Evolutionary conservation across 1,284 basidiomycete species (phyloP).

Genomic region (Trametes sp.): DNA sequence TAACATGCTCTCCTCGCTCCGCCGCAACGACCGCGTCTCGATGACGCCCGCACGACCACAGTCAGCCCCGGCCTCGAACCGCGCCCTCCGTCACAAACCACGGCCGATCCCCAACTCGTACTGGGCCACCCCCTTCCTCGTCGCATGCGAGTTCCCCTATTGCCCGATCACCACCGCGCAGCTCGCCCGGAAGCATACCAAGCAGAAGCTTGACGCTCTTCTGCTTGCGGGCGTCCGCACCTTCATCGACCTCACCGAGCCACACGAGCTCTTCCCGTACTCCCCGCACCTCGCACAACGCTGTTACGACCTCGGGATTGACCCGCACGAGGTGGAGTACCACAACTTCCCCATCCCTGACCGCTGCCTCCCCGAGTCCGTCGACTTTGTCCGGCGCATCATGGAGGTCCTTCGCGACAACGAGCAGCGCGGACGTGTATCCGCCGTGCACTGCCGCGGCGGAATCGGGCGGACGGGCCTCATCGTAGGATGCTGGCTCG

Average conservation of each 20-base stretch:
- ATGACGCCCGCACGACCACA: constrained; percentile 9
- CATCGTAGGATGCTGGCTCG: constrained; percentile 80
- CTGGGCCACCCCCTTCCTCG: constrained; percentile 75
- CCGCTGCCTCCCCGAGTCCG: constrained; percentile 64
- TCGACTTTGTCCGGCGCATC: constrained; percentile 61
- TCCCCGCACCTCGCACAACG: constrained; percentile 60
- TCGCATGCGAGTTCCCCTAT: constrained; percentile 84
- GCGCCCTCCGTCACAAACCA: constrained; percentile 38
- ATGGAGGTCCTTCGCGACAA: constrained; percentile 65
- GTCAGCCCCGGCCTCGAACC: constrained; percentile 15
- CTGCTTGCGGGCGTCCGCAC: constrained; percentile 75
- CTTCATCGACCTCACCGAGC: constrained; percentile 81
- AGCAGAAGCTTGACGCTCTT: constrained; percentile 72
- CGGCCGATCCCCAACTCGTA: constrained; percentile 82
- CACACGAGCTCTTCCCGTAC: constrained; percentile 73
- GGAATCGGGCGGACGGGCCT: constrained; percentile 80
- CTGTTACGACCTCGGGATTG: constrained; percentile 61
- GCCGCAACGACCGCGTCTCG: constrained; percentile 22
- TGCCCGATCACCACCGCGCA: constrained; percentile 53
- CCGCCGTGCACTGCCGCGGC: constrained; percentile 78
- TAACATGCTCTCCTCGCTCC: not conserved
- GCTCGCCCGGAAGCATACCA: constrained; percentile 45
- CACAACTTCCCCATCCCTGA: constrained; percentile 80
- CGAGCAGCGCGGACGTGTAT: constrained; percentile 58
- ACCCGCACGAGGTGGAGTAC: constrained; percentile 63